These are phyloP conservation scores for Magnolia kwangsiensis DNA, from an alignment of 164 flowering plant genomes.

Conservation along the genomic window DNA sequence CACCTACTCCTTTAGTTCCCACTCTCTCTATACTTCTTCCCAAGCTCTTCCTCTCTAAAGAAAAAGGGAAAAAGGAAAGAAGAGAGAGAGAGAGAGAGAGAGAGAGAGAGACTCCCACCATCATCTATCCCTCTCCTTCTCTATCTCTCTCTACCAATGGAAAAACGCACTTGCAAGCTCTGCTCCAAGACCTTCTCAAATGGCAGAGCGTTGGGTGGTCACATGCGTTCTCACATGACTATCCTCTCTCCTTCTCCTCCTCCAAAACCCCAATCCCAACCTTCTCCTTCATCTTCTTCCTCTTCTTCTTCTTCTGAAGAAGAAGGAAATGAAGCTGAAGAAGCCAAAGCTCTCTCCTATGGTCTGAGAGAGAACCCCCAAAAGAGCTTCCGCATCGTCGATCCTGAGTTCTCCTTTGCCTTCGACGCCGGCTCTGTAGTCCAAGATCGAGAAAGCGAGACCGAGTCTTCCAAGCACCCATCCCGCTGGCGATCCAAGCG, in stretches of 20 bases:
- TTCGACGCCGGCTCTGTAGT: slow-evolving; percentile 33
- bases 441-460: slow-evolving; percentile 70
- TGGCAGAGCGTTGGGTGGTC: slow-evolving; percentile 90
- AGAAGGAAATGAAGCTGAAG: slow-evolving; percentile 15
- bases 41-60: slow-evolving; percentile 5
- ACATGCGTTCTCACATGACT: slow-evolving; percentile 82
- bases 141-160: slow-evolving; percentile 30
- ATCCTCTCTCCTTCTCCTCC: slow-evolving; percentile 28
- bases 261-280: slow-evolving; percentile 11
- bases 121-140: slow-evolving; percentile 4
- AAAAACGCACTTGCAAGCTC: slow-evolving; percentile 65
- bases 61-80: slow-evolving; percentile 8
- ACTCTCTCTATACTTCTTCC: slow-evolving; percentile 13
- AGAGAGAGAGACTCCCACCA: neutral
- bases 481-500: slow-evolving; percentile 55
- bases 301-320: slow-evolving; percentile 26
- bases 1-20: slow-evolving; percentile 48
- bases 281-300: slow-evolving; percentile 7
- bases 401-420: slow-evolving; percentile 20
- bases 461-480: slow-evolving; percentile 59
- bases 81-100: neutral
- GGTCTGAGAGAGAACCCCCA: slow-evolving; percentile 68
- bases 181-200: slow-evolving; percentile 65
- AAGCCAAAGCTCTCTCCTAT: slow-evolving; percentile 28
- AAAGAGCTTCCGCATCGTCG: slow-evolving; percentile 52